These are phyloP conservation scores for Achlya hypogyna DNA, from an alignment of 352 stramenopile species.

Conservation along the genomic window DNA sequence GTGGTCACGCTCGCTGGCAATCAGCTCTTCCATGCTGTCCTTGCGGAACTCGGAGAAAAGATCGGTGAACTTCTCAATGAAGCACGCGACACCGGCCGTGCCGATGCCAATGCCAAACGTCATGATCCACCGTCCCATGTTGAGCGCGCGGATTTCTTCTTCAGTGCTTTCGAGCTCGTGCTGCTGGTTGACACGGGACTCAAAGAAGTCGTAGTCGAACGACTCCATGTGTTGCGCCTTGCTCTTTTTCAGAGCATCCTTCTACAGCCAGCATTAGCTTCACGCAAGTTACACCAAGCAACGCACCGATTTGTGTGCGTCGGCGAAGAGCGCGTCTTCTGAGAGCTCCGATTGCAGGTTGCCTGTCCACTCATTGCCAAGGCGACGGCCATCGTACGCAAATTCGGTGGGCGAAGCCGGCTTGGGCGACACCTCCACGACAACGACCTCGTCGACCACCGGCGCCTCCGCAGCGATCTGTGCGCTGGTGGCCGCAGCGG, in stretches of 20 bases:
- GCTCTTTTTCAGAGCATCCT: constrained; percentile 57
- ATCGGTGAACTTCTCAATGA: constrained; percentile 88
- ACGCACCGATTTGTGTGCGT: constrained; percentile 1
- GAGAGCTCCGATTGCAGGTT: constrained; percentile 13
- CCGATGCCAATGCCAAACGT: constrained; percentile 92
- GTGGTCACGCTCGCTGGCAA: constrained; percentile 44
- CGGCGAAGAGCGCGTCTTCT: constrained; percentile 6
- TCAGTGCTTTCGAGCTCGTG: constrained; percentile 79
- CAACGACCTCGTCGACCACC: too few relatives aligned
- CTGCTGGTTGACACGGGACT: constrained; percentile 77
- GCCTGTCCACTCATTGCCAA: background rate
- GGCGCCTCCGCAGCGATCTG: background rate
- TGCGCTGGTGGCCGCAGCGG: background rate
- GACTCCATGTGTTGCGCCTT: constrained; percentile 82
- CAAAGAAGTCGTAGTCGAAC: constrained; percentile 84
- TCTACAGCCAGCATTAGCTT: background rate
- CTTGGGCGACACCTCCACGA: too few relatives aligned
- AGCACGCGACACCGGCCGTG: constrained; percentile 89
- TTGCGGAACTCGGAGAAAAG: constrained; percentile 85
- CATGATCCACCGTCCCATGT: constrained; percentile 90
- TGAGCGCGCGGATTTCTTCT: constrained; percentile 61
- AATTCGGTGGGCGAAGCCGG: too few relatives aligned
- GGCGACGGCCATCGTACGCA: background rate
- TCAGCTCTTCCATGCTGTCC: constrained; percentile 76
- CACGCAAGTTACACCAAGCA: background rate